Percentiles rank a stretch among this genome's conserved stretches.
Evolutionary conservation across 192 early-diverging fungal genomes (phyloP).

Genomic region (Pilaira anomala): DNA sequence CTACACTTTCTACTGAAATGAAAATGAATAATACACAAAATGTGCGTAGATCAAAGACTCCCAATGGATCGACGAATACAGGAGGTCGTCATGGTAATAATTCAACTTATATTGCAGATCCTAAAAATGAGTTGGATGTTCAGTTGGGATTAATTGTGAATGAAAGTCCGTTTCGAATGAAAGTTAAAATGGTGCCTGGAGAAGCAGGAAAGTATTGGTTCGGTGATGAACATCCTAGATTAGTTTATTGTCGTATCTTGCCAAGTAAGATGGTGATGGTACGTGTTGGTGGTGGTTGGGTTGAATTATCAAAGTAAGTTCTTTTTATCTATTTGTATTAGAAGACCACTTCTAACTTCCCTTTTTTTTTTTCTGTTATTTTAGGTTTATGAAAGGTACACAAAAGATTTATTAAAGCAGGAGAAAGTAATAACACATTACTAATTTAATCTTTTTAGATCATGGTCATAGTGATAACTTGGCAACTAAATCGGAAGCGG

Average conservation of each 20-base stretch:
- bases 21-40: slow-evolving; percentile 4
- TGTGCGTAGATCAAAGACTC: slow-evolving; percentile 14
- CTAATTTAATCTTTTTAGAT: slow-evolving; percentile 14
- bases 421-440: neutral
- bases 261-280: slow-evolving; percentile 64
- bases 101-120: slow-evolving; percentile 35
- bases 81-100: neutral
- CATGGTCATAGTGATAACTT: slow-evolving; percentile 23
- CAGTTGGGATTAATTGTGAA: slow-evolving; percentile 58
- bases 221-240: slow-evolving; percentile 59
- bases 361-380: neutral
- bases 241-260: slow-evolving; percentile 62
- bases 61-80: neutral
- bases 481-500: slow-evolving; percentile 4
- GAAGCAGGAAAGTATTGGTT: slow-evolving; percentile 65
- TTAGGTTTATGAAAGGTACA: slow-evolving; percentile 29
- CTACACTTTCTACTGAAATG: slow-evolving; percentile 14
- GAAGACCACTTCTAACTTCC: neutral
- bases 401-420: neutral
- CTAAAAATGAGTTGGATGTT: slow-evolving; percentile 52
- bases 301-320: slow-evolving; percentile 34
- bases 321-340: neutral
- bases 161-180: slow-evolving; percentile 47
- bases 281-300: slow-evolving; percentile 66
- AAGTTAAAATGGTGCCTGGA: slow-evolving; percentile 45